Evolutionary conservation across 169 alveolate genomes (phyloP).

Genomic region (Plasmodium vivax): DNA sequence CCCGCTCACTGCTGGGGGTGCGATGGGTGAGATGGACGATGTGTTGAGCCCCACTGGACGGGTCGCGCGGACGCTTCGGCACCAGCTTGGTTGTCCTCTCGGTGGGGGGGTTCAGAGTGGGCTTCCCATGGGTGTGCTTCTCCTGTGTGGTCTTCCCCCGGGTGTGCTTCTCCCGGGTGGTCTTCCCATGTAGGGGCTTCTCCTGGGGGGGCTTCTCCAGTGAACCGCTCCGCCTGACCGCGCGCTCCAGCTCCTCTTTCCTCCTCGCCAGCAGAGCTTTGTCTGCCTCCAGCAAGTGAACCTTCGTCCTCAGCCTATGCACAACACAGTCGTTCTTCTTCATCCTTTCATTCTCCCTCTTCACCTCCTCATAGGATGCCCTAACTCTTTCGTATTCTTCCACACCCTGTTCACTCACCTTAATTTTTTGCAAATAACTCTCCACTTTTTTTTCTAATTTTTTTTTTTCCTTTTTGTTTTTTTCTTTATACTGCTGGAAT

Average conservation of each 20-base stretch:
- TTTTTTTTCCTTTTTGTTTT: not conserved
- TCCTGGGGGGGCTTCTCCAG: not conserved
- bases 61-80: not conserved
- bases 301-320: slow-evolving; percentile 32
- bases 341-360: slow-evolving; percentile 39
- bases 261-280: not conserved
- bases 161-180: not conserved
- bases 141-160: not conserved
- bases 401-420: slow-evolving; percentile 8
- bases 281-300: slow-evolving; percentile 8
- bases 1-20: not conserved
- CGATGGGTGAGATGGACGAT: not conserved
- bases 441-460: slow-evolving; percentile 14
- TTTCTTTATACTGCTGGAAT: slow-evolving; percentile 2
- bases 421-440: not conserved
- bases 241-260: slow-evolving; percentile 30
- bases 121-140: not conserved
- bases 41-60: not conserved
- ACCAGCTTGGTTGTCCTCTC: slow-evolving; percentile 9
- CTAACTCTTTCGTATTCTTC: slow-evolving; percentile 13
- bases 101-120: not conserved
- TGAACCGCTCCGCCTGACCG: not conserved
- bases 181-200: not conserved
- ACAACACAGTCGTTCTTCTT: slow-evolving; percentile 3
- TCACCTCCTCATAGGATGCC: not conserved